Conservation (phyloP, 1,284 basidiomycete species). For the Hymenochaete sp. region DNA sequence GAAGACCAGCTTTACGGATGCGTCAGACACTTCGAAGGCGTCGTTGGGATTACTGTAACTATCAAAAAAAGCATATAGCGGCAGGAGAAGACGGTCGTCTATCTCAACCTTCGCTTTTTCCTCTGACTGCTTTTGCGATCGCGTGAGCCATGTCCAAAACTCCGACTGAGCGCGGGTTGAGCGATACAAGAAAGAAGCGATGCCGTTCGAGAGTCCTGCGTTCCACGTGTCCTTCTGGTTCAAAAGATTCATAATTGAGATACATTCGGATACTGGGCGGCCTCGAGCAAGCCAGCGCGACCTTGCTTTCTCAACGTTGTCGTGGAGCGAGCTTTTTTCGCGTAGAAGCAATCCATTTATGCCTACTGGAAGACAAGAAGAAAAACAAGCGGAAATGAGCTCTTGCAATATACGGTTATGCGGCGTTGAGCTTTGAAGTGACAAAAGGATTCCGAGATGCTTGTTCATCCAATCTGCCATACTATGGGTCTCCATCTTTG, state of each 20-base stretch:
- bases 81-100: too few relatives aligned
- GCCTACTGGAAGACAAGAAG: slow-evolving; percentile 13
- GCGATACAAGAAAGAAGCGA: slow-evolving; percentile 13
- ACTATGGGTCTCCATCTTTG: not conserved
- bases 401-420: not conserved
- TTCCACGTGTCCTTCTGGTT: too few relatives aligned
- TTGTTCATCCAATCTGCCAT: slow-evolving; percentile 4
- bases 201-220: slow-evolving; percentile 1
- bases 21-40: too few relatives aligned
- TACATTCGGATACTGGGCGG: too few relatives aligned
- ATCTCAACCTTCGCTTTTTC: too few relatives aligned
- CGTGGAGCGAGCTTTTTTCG: not conserved
- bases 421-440: slow-evolving; percentile 2
- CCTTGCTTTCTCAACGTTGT: slow-evolving; percentile 7
- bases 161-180: slow-evolving; percentile 2
- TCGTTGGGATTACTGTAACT: too few relatives aligned
- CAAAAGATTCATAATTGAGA: too few relatives aligned
- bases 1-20: too few relatives aligned
- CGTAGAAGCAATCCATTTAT: slow-evolving; percentile 1
- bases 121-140: too few relatives aligned
- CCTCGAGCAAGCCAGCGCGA: slow-evolving; percentile 14
- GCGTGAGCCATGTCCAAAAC: slow-evolving; percentile 17
- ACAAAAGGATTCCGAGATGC: slow-evolving; percentile 4
- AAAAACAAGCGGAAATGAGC: slow-evolving; percentile 7
- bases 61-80: too few relatives aligned